A percentile compares a stretch with the other conserved stretches of the same genome.
Evolutionary conservation across 306 rosid species (phyloP).

Genomic region (Rubus parviflorus): DNA sequence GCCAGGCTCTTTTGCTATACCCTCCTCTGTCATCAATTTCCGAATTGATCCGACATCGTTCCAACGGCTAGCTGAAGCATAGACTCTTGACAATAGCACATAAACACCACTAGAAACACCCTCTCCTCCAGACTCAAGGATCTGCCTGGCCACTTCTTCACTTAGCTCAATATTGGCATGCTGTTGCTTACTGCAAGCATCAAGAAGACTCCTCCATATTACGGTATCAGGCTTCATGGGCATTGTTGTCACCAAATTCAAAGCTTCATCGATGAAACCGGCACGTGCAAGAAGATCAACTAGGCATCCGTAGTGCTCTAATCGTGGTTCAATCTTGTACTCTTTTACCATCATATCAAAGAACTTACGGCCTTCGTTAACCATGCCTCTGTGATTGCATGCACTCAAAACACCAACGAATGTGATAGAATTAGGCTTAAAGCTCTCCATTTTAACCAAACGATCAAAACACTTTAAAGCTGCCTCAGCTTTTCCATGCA

Average conservation of each 20-base stretch:
- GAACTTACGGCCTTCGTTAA: slow-evolving; percentile 51
- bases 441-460: slow-evolving; percentile 41
- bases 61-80: slow-evolving; percentile 73
- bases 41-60: slow-evolving; percentile 67
- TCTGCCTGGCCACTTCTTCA: slow-evolving; percentile 56
- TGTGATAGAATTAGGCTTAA: slow-evolving; percentile 63
- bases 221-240: slow-evolving; percentile 70
- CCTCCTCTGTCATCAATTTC: slow-evolving; percentile 62
- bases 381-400: slow-evolving; percentile 72
- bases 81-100: slow-evolving; percentile 69
- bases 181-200: slow-evolving; percentile 72
- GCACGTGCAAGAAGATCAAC: slow-evolving; percentile 78
- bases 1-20: slow-evolving; percentile 68
- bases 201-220: slow-evolving; percentile 83
- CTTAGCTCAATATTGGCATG: slow-evolving; percentile 63
- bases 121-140: slow-evolving; percentile 49
- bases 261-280: slow-evolving; percentile 54
- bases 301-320: slow-evolving; percentile 86
- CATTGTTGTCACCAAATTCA: slow-evolving; percentile 61
- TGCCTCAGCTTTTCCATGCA: slow-evolving; percentile 64
- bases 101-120: slow-evolving; percentile 60
- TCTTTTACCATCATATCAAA: slow-evolving; percentile 57
- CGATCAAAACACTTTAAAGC: slow-evolving; percentile 48
- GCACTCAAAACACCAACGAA: slow-evolving; percentile 74
- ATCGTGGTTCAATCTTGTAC: slow-evolving; percentile 51